Evolutionary conservation across 1,284 basidiomycete genomes (phyloP), one percentile per base, ranked within the genome.

Genomic region (Papiliotrema fonsecae): DNA sequence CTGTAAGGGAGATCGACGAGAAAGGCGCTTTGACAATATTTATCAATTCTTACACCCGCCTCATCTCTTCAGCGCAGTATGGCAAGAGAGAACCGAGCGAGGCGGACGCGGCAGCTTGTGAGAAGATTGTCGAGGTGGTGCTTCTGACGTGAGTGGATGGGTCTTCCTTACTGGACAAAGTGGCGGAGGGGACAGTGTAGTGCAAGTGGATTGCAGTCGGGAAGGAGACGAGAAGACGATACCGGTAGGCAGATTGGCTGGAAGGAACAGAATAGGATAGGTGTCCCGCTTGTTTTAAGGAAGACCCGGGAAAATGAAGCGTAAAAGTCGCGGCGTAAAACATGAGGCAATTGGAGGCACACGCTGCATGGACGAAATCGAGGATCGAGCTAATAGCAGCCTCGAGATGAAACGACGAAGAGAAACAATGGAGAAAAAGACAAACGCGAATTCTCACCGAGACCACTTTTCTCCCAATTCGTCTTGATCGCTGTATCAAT

Each of bases 1-100:
- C 67, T 83, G 85, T 61, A 80, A 84, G 38, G 84, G 82, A 49
- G 28, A 21, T 43, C 19, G 26, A 41, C 43, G 54, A 61, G 46
- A 53, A 52, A 28, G 55, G 58, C 31, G 54, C 61, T 0, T 35
- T 68, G 65, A 79, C 87, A 24, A 68, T 82, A 3, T 85, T 86
- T 0, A 77, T 90, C 81, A 87, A 72, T 82, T 59, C 84, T 55
- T 90, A 87, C 61, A 84, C 86, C 54, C 80, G 82, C 39, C 82
- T 83, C 1, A 79, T 91, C 37, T 86, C 89, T 61, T 76, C 85
- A n/a, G 87, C 82, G 21, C 77, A 84, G 27, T 82, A 83, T 55
- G 79, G 80, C 0, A 75, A 77, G 2, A 70, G 75, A 41, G 86
- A 87, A 58, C 81, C 85, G 26, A 80, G 77, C 0, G 84, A 87